Conservation (phyloP, 1,284 basidiomycete genomes). For the Cryptococcus wingfieldii region DNA sequence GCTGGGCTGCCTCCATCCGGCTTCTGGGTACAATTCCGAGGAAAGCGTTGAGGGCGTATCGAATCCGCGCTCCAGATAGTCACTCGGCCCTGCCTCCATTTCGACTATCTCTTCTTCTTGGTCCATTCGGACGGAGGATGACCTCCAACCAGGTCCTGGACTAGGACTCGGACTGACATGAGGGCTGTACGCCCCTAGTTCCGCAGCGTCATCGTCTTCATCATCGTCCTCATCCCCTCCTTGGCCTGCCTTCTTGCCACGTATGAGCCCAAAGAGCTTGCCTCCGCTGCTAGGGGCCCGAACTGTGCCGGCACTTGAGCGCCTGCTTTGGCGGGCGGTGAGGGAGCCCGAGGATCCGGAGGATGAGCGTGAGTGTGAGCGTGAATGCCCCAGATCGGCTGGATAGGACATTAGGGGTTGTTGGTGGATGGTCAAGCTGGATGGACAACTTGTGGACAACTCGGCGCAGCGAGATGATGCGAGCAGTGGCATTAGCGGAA, state of each 20-base stretch:
- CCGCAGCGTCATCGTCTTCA: neutral
- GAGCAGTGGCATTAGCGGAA: too few relatives aligned
- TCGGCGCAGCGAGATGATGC: too few relatives aligned
- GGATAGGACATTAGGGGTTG: neutral
- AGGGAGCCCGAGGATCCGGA: constrained; percentile 19
- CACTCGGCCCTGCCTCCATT: constrained; percentile 19
- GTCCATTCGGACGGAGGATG: neutral
- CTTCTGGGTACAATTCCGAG: constrained; percentile 6
- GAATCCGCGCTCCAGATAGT: constrained; percentile 11
- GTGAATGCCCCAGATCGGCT: neutral
- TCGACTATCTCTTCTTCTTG: constrained; percentile 1
- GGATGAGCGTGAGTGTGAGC: constrained; percentile 19
- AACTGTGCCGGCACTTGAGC: constrained; percentile 5
- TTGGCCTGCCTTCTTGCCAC: neutral
- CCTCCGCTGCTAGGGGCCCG: neutral
- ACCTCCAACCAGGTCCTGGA: constrained; percentile 6
- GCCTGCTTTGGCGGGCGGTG: constrained; percentile 16
- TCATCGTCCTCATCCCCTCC: constrained; percentile 2
- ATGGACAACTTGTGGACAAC: too few relatives aligned
- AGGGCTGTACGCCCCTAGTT: neutral
- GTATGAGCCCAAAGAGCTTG: constrained; percentile 5
- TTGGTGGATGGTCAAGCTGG: neutral
- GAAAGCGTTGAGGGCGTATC: neutral
- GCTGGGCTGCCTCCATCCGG: constrained; percentile 8
- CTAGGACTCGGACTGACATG: constrained; percentile 2